Evolutionary conservation across 2,329 filamentous ascomycete species (phyloP).

Genomic region (Trichoderma sp.): DNA sequence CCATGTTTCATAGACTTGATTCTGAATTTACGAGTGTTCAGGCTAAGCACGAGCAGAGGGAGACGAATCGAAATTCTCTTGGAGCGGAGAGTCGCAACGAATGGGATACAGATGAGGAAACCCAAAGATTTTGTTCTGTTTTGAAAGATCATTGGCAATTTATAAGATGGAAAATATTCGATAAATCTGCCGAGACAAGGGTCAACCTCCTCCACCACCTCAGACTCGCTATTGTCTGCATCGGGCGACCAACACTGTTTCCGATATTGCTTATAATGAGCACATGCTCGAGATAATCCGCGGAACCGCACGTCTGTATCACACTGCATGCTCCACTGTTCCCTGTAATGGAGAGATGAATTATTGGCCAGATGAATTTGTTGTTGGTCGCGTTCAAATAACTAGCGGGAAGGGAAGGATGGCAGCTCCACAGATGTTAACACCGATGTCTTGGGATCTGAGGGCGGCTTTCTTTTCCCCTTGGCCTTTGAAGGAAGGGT

Average conservation of each 20-base stretch:
- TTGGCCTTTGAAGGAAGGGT: not conserved
- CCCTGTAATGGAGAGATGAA: not conserved
- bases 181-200: not conserved
- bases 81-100: not conserved
- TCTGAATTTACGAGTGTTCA: not conserved
- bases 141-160: not conserved
- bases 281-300: not conserved
- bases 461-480: not conserved
- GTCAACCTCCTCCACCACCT: not conserved
- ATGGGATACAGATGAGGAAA: not conserved
- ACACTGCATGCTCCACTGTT: constrained; percentile 3
- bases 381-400: not conserved
- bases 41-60: not conserved
- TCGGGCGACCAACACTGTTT: not conserved
- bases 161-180: not conserved
- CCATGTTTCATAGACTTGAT: not conserved
- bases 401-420: not conserved
- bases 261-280: not conserved
- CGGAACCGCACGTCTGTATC: not conserved
- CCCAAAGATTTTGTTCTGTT: not conserved
- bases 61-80: not conserved
- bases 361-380: constrained; percentile 3
- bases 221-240: not conserved
- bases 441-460: not conserved
- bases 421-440: constrained; percentile 4